Evolutionary conservation across 1,284 basidiomycete genomes (phyloP).

Genomic region (Austroboletus niveus): DNA sequence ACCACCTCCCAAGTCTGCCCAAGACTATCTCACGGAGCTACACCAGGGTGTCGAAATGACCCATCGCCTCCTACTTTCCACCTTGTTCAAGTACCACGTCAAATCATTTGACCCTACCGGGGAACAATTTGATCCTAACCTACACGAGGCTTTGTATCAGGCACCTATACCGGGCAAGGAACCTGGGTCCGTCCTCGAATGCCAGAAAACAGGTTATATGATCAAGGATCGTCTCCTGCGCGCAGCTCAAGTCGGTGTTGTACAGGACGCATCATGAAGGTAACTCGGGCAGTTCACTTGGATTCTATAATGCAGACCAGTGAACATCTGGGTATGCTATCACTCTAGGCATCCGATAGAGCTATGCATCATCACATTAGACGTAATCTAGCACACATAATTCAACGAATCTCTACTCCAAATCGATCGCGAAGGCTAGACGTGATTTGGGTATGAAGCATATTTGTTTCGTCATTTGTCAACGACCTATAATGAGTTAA

Average conservation of each 20-base stretch:
- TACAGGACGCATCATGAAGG: constrained; percentile 61
- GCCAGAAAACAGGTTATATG: constrained; percentile 89
- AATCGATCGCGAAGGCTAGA: constrained; percentile 55
- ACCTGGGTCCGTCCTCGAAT: constrained; percentile 88
- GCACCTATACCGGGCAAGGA: constrained; percentile 87
- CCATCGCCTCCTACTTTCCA: constrained; percentile 85
- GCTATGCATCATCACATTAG: constrained; percentile 30
- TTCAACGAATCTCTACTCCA: constrained; percentile 77
- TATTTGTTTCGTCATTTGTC: constrained; percentile 88
- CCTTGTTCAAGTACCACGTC: constrained; percentile 89
- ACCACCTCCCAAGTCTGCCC: constrained; percentile 47
- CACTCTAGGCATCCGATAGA: constrained; percentile 17
- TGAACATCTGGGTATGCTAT: constrained; percentile 16
- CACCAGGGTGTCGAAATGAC: constrained; percentile 91
- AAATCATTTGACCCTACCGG: constrained; percentile 90
- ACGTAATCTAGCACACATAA: constrained; percentile 35
- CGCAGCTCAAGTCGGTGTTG: constrained; percentile 96
- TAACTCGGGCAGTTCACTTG: not conserved
- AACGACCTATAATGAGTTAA: constrained; percentile 57
- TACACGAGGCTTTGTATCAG: constrained; percentile 94
- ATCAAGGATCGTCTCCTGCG: constrained; percentile 91
- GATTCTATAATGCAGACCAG: not conserved
- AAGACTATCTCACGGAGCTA: constrained; percentile 67
- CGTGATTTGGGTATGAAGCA: constrained; percentile 62
- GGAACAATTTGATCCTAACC: constrained; percentile 92